Evolutionary conservation across 2,329 filamentous ascomycete species (phyloP).

Genomic region (Calonectria crousiana): DNA sequence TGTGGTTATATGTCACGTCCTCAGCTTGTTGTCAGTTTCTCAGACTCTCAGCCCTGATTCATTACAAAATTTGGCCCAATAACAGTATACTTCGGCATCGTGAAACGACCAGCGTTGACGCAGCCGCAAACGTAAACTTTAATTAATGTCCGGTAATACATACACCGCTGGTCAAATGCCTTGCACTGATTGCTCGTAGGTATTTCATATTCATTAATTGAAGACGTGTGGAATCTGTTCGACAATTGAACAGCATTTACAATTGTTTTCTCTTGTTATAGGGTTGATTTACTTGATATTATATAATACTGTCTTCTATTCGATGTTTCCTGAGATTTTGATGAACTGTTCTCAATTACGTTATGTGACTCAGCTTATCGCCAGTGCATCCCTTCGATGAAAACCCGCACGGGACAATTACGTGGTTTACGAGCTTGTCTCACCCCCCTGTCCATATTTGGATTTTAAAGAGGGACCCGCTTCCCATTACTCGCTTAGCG

Average conservation of each 20-base stretch:
- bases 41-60: background rate
- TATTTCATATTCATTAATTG: background rate
- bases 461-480: background rate
- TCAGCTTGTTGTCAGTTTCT: background rate
- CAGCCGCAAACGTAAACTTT: background rate
- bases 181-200: background rate
- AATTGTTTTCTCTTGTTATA: background rate
- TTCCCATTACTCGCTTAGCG: background rate
- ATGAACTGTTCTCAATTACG: background rate
- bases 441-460: background rate
- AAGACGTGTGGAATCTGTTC: background rate
- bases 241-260: background rate
- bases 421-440: background rate
- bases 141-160: background rate
- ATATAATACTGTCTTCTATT: background rate
- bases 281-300: background rate
- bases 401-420: background rate
- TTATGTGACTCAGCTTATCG: background rate
- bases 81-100: background rate
- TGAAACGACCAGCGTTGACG: background rate
- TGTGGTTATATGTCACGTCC: background rate
- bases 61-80: background rate
- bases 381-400: background rate
- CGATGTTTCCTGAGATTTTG: background rate
- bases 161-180: background rate